These are phyloP conservation scores for Claviceps quebecensis DNA, from an alignment of 2,329 filamentous ascomycete species.

Conservation along the genomic window DNA sequence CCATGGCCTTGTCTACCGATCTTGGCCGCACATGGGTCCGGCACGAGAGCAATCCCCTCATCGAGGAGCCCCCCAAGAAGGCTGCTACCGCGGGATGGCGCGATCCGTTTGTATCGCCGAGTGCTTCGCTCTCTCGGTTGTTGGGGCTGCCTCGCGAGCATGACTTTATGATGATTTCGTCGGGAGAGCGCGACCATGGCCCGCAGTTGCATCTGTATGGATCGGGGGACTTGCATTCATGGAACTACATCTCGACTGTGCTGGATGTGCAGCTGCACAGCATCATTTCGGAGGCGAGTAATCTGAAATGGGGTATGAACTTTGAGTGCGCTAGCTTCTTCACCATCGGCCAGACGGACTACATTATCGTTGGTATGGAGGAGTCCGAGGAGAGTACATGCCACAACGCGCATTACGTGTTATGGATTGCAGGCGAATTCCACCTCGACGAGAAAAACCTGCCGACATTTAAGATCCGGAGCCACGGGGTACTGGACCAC, in stretches of 20 bases:
- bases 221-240: slow-evolving; percentile 9
- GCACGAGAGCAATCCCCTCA: slow-evolving; percentile 10
- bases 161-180: slow-evolving; percentile 29
- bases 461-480: slow-evolving; percentile 5
- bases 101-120: slow-evolving; percentile 13
- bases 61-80: slow-evolving; percentile 9
- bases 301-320: slow-evolving; percentile 6
- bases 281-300: slow-evolving; percentile 2
- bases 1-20: slow-evolving; percentile 27
- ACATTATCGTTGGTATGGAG: slow-evolving; percentile 8
- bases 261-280: slow-evolving; percentile 5
- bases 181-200: slow-evolving; percentile 10
- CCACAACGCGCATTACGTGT: slow-evolving; percentile 7
- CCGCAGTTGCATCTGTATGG: slow-evolving; percentile 12
- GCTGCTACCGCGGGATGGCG: slow-evolving; percentile 13
- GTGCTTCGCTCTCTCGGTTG: slow-evolving; percentile 9
- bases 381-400: slow-evolving; percentile 6
- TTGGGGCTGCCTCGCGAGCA: slow-evolving; percentile 7
- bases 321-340: slow-evolving; percentile 14
- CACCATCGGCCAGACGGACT: slow-evolving; percentile 5
- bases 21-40: slow-evolving; percentile 10
- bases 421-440: slow-evolving; percentile 7
- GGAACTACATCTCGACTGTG: slow-evolving; percentile 9
- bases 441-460: background rate
- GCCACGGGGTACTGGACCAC: slow-evolving; percentile 10